phyloP scores from a whole-genome alignment of 768 basidiomycete genomes.

The Lentinula sp. region DNA sequence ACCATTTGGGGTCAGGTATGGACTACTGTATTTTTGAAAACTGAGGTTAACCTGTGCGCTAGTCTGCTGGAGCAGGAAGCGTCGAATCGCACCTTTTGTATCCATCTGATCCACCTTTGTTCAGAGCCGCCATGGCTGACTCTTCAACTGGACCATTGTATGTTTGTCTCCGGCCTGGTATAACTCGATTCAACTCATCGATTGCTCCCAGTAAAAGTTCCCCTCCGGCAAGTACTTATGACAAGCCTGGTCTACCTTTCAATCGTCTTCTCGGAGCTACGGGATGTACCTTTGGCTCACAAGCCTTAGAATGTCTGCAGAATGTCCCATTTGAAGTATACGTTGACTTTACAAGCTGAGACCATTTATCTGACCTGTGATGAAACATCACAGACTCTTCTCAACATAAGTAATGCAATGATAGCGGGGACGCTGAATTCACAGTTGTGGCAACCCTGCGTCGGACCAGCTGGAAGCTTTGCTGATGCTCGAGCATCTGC shows the following conservation, averaged over 20 bases:
- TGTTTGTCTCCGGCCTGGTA: constrained; percentile 11
- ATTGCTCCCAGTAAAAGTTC: constrained; percentile 40
- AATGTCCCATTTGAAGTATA: constrained; percentile 37
- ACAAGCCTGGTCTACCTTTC: constrained; percentile 47
- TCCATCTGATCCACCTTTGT: constrained; percentile 28
- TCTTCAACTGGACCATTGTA: constrained; percentile 52
- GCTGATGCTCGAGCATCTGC: constrained; percentile 38
- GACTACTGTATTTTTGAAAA: neutral
- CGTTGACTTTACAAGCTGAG: neutral
- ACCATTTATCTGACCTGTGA: neutral
- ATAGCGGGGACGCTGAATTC: constrained; percentile 37
- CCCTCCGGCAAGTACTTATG: constrained; percentile 37
- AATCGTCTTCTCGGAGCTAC: constrained; percentile 36
- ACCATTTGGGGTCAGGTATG: constrained; percentile 52
- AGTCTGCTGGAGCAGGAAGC: constrained; percentile 50
- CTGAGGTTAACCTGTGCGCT: neutral
- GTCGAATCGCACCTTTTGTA: constrained; percentile 44
- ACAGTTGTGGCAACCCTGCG: constrained; percentile 53
- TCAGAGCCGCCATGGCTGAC: constrained; percentile 48
- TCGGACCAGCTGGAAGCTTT: constrained; percentile 47
- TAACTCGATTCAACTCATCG: neutral
- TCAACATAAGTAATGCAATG: constrained; percentile 42
- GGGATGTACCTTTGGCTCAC: constrained; percentile 34
- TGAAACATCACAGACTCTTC: constrained; percentile 31
- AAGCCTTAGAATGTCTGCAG: constrained; percentile 39